Conservation (phyloP, 2,329 filamentous ascomycete species). For the Calonectria crousiana region DNA sequence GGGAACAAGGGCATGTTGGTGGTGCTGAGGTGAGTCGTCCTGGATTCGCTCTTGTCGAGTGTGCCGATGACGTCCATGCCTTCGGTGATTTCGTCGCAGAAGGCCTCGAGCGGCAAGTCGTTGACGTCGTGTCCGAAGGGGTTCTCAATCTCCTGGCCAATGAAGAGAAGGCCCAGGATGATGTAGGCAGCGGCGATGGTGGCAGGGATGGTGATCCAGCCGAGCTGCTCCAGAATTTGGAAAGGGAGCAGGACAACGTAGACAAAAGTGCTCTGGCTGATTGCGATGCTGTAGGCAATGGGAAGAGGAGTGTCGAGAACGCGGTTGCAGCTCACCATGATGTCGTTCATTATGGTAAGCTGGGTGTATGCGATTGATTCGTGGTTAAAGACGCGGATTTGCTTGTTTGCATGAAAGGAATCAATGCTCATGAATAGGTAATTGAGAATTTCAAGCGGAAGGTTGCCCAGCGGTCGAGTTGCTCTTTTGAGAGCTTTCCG, state of each 20-base stretch:
- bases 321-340: neutral
- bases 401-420: neutral
- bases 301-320: neutral
- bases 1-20: neutral
- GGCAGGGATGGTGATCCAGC: neutral
- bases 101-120: neutral
- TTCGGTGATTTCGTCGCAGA: neutral
- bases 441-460: conserved; percentile 2
- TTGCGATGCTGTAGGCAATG: neutral
- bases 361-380: neutral
- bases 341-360: neutral
- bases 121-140: neutral
- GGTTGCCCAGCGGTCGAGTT: neutral
- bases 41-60: neutral
- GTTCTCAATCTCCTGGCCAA: neutral
- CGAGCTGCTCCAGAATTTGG: neutral
- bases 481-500: neutral
- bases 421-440: neutral
- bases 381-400: neutral
- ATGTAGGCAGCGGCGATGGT: neutral
- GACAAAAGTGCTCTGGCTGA: neutral
- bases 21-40: neutral
- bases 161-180: neutral
- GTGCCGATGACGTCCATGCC: neutral
- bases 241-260: neutral